These are phyloP conservation scores for Centrapalus pauciflorus DNA, from an alignment of 129 eudicot genomes.

Conservation along the genomic window DNA sequence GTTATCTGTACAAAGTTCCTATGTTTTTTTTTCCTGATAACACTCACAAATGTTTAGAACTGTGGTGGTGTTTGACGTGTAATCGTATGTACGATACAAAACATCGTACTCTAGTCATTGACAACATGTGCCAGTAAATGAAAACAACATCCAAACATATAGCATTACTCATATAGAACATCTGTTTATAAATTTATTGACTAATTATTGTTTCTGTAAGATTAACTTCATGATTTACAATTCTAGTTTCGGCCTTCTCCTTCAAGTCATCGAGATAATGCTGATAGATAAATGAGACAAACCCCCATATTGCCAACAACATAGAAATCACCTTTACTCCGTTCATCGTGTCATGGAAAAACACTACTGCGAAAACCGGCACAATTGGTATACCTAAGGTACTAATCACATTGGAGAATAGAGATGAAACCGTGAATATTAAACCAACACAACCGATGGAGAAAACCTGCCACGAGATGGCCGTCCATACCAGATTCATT, in stretches of 20 bases:
- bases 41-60: too few species aligned
- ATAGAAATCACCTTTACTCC: slow-evolving; percentile 43
- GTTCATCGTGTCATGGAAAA: slow-evolving; percentile 50
- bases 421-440: slow-evolving; percentile 49
- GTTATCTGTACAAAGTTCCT: too few species aligned
- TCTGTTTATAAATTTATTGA: neutral
- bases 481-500: slow-evolving; percentile 35
- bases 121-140: too few species aligned
- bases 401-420: slow-evolving; percentile 55
- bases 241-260: slow-evolving; percentile 5
- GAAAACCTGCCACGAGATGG: slow-evolving; percentile 42
- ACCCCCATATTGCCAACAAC: slow-evolving; percentile 57
- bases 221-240: slow-evolving; percentile 9
- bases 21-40: too few species aligned
- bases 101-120: neutral
- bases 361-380: slow-evolving; percentile 39
- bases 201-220: slow-evolving; percentile 7
- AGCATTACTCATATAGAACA: too few species aligned
- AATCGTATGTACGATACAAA: neutral
- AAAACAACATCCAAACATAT: too few species aligned
- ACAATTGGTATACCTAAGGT: slow-evolving; percentile 43
- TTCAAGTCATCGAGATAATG: slow-evolving; percentile 41
- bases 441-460: slow-evolving; percentile 35
- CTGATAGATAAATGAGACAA: slow-evolving; percentile 49
- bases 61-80: neutral